Conservation (phyloP, 2,329 filamentous ascomycete genomes). For the Neofusicoccum laricinum region DNA sequence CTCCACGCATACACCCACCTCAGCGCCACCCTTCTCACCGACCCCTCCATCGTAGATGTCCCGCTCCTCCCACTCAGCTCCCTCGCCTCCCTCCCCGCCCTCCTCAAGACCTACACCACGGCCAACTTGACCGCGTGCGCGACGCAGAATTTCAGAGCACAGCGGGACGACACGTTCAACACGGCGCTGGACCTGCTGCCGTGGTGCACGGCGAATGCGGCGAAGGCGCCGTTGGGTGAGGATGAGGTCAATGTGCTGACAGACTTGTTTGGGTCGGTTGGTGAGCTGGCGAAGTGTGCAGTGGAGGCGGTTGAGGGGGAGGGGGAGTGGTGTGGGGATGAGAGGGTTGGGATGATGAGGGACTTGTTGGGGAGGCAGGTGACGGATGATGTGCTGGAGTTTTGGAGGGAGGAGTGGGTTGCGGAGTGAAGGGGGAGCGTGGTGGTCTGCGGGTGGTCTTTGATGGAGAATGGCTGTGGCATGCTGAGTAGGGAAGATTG, state of each 20-base stretch:
- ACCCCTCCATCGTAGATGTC: background rate
- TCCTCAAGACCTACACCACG: constrained; percentile 2
- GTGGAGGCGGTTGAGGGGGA: background rate
- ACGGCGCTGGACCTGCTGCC: constrained; percentile 27
- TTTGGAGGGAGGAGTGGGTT: constrained; percentile 33
- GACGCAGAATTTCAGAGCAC: background rate
- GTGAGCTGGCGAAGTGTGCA: constrained; percentile 24
- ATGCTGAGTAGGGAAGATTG: no score
- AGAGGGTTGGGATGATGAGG: constrained; percentile 19
- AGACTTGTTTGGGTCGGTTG: constrained; percentile 31
- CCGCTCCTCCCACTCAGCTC: background rate
- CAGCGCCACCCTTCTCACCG: background rate
- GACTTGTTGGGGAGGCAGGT: constrained; percentile 24
- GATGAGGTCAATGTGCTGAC: constrained; percentile 30
- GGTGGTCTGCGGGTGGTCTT: no score
- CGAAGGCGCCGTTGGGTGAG: background rate
- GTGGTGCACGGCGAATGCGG: constrained; percentile 26
- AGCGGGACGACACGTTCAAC: background rate
- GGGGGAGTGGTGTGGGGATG: constrained; percentile 19
- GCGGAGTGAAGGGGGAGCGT: background rate
- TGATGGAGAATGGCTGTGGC: no score
- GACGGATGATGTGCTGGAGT: constrained; percentile 27
- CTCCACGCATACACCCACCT: constrained; percentile 10
- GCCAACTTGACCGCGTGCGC: constrained; percentile 7
- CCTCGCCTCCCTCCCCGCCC: background rate